Conservation (phyloP, 2,329 filamentous ascomycete genomes). For the Pyrenochaeta sp. region DNA sequence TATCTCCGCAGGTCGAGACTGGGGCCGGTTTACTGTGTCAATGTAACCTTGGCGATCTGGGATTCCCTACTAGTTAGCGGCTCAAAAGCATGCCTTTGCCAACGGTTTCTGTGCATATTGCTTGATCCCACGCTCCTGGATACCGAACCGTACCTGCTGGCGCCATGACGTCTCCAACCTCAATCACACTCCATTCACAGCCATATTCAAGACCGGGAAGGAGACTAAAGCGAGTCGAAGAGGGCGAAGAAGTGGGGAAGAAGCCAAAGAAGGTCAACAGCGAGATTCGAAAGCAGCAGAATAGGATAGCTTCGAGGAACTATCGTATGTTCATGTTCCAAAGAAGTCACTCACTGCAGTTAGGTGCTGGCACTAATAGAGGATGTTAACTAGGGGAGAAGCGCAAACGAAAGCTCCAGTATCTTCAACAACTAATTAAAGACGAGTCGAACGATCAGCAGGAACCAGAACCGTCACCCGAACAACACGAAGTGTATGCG, state of each 20-base stretch:
- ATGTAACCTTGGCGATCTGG: slow-evolving; percentile 29
- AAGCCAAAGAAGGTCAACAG: slow-evolving; percentile 48
- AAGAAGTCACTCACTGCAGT: not conserved
- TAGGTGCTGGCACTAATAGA: slow-evolving; percentile 20
- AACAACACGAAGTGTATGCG: slow-evolving; percentile 22
- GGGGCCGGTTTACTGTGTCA: slow-evolving; percentile 15
- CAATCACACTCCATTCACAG: slow-evolving; percentile 13
- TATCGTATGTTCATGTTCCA: slow-evolving; percentile 37
- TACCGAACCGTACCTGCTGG: slow-evolving; percentile 23
- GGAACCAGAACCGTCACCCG: slow-evolving; percentile 18
- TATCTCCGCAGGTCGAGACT: slow-evolving; percentile 18
- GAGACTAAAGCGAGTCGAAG: slow-evolving; percentile 13
- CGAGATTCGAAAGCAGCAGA: slow-evolving; percentile 49
- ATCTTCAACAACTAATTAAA: slow-evolving; percentile 44
- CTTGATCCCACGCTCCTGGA: slow-evolving; percentile 11
- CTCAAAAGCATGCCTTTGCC: slow-evolving; percentile 28
- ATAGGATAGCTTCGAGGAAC: slow-evolving; percentile 49
- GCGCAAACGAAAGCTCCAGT: slow-evolving; percentile 48
- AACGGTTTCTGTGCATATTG: slow-evolving; percentile 16
- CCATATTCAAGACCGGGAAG: slow-evolving; percentile 11
- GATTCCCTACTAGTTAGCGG: slow-evolving; percentile 18
- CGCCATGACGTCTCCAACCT: slow-evolving; percentile 28
- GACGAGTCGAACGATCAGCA: slow-evolving; percentile 30
- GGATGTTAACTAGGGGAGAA: slow-evolving; percentile 39
- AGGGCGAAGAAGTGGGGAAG: slow-evolving; percentile 19